phyloP scores from a whole-genome alignment of 495 filamentous ascomycete genomes.

The Elasticomyces elasticus region DNA sequence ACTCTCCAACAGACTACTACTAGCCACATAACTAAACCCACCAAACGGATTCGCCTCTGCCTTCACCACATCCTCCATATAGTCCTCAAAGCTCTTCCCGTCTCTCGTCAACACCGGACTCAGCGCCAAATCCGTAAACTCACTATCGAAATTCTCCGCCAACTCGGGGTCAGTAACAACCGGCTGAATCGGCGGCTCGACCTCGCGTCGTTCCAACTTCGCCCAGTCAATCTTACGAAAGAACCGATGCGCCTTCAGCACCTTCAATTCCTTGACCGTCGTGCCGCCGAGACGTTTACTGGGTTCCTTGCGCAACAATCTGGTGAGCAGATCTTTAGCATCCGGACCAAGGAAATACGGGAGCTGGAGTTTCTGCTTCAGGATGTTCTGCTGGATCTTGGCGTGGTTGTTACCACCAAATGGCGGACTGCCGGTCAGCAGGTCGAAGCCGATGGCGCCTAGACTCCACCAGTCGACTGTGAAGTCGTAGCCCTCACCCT shows the following conservation, averaged over 20 bases:
- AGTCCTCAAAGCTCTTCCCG: constrained; percentile 40
- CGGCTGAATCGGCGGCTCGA: constrained; percentile 79
- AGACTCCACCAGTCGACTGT: constrained; percentile 98
- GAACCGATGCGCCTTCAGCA: constrained; percentile 88
- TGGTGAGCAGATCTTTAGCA: constrained; percentile 83
- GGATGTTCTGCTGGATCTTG: constrained; percentile 87
- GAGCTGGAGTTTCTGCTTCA: constrained; percentile 75
- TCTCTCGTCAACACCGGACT: constrained; percentile 69
- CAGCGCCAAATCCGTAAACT: constrained; percentile 77
- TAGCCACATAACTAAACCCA: constrained; percentile 92
- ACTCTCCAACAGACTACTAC: constrained; percentile 63
- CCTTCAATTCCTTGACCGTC: constrained; percentile 76
- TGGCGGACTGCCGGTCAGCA: constrained; percentile 81
- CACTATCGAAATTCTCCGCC: constrained; percentile 83
- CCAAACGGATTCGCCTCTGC: constrained; percentile 73
- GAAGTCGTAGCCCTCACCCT: constrained; percentile 75
- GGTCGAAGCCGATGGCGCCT: constrained; percentile 80
- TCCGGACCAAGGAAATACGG: constrained; percentile 84
- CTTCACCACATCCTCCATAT: constrained; percentile 29
- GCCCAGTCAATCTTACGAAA: constrained; percentile 95
- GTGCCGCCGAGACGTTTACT: constrained; percentile 75
- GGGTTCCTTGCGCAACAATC: constrained; percentile 83
- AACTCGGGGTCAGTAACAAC: constrained; percentile 88
- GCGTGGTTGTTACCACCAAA: constrained; percentile 82
- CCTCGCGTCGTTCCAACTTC: constrained; percentile 62